Conservation (phyloP, 1,284 basidiomycete species). For the Cutaneotrichosporon sp. region DNA sequence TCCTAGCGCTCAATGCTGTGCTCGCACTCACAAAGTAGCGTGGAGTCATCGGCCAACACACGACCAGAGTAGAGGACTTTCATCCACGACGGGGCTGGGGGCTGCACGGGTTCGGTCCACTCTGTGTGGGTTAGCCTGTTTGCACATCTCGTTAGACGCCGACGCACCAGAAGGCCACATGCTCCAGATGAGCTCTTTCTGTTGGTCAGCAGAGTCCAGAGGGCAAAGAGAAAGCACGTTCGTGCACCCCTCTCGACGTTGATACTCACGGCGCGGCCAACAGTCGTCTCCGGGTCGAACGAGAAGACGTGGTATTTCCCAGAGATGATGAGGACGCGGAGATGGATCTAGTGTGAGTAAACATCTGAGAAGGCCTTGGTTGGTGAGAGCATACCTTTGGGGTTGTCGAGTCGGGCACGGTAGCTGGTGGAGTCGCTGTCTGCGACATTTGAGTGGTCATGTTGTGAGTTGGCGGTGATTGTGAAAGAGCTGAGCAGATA, state of each 20-base stretch:
- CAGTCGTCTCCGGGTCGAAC: constrained; percentile 73
- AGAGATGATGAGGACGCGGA: constrained; percentile 74
- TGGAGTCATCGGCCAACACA: constrained; percentile 79
- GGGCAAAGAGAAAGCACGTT: background rate
- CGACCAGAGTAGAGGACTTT: constrained; percentile 77
- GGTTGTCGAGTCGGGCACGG: background rate
- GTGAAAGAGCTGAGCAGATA: background rate
- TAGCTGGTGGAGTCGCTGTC: background rate
- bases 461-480: background rate
- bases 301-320: constrained; percentile 69
- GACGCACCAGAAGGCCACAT: constrained; percentile 72
- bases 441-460: constrained; percentile 6
- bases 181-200: constrained; percentile 79
- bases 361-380: background rate
- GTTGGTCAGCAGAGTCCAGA: background rate
- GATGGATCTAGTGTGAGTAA: constrained; percentile 58
- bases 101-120: constrained; percentile 68
- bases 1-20: background rate
- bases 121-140: constrained; percentile 58
- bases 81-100: constrained; percentile 73
- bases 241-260: background rate
- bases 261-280: constrained; percentile 58
- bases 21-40: constrained; percentile 62
- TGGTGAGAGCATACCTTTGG: background rate
- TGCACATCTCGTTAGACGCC: background rate